These are phyloP conservation scores for Kockovaella imperatae DNA, from an alignment of 768 basidiomycete genomes.

Conservation along the genomic window DNA sequence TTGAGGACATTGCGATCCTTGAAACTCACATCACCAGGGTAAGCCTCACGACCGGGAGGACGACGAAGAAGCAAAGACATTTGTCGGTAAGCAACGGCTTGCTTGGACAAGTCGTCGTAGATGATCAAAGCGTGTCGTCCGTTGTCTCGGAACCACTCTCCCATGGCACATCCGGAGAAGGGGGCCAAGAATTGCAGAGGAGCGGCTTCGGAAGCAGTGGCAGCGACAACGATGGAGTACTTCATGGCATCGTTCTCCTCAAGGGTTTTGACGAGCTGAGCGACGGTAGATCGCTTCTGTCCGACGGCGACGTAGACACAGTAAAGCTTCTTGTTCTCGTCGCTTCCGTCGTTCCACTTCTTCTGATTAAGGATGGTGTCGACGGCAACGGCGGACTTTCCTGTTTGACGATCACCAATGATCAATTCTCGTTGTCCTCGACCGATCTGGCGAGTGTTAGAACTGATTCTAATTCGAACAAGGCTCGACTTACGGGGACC, in stretches of 20 bases:
- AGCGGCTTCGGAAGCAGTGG: constrained; percentile 98
- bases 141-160: constrained; percentile 99
- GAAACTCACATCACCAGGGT: constrained; percentile 63
- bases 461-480: not conserved
- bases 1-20: not conserved
- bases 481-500: constrained; percentile 58
- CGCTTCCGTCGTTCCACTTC: constrained; percentile 97
- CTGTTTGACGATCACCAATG: constrained; percentile 99
- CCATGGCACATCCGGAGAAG: constrained; percentile 99
- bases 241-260: constrained; percentile 99
- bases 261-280: constrained; percentile 97
- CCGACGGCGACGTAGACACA: constrained; percentile 99
- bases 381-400: constrained; percentile 90
- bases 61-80: constrained; percentile 99
- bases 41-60: constrained; percentile 99
- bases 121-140: constrained; percentile 99
- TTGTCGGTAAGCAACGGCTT: constrained; percentile 99
- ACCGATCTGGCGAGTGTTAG: constrained; percentile 56
- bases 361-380: constrained; percentile 99
- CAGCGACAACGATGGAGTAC: constrained; percentile 98
- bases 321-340: constrained; percentile 97
- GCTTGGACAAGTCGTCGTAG: constrained; percentile 99
- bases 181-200: constrained; percentile 99
- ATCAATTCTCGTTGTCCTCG: constrained; percentile 99
- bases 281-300: constrained; percentile 98